Base-by-base conservation (phyloP, 192 early-diverging fungal species). In the Dissophora ornata region DNA sequence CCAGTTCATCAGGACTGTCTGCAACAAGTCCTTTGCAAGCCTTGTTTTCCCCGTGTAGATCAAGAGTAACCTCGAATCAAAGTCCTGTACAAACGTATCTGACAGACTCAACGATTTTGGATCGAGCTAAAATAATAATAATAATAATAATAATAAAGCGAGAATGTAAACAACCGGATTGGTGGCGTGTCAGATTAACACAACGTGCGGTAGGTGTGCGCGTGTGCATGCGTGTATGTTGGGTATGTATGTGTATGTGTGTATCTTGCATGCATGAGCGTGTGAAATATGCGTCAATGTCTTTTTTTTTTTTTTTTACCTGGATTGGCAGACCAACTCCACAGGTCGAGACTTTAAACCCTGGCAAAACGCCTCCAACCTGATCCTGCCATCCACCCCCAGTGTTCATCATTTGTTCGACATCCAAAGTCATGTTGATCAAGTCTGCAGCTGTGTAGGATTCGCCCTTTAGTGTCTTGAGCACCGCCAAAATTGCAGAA, bases 331-430 rank as follows among this genome's bases (percentile, higher is more conserved):
- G 56, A 30, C 61, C 66, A 21, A 61, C 22, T 51, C 65, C 53
- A 24, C 67, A 70, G 0, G 67, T 58, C 32, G 56, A 41, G 2
- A 79, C 54, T 40, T 79, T 79, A 40, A 69, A 68, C 0, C 67
- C 67, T 13, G 59, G 66, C 24, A 70, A 19, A 28, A 79, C 44
- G 7, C 77, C 77, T 41, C 77, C 77, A 16, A 70, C 54, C 42
- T 67, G 65, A 29, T 69, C 77, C 29, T 79, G 77, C 77, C 77
- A 79, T 22, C 77, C 77, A 4, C 77, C 77, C 26, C 75, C 75
- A 1, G 67, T 79, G 45, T 67, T 79, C 58, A 79, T 63, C 66
- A 79, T 79, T n/a, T 79, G 75, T n/a, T 79, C 75, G 9, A 79
- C 75, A 21, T 79, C 65, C 25, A 79, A 41, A 6, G 67, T 68